Percentiles rank a stretch among this genome's conserved stretches.
Conservation (phyloP, 2,329 filamentous ascomycete genomes). For the Ceratocystiopsis sp. region DNA sequence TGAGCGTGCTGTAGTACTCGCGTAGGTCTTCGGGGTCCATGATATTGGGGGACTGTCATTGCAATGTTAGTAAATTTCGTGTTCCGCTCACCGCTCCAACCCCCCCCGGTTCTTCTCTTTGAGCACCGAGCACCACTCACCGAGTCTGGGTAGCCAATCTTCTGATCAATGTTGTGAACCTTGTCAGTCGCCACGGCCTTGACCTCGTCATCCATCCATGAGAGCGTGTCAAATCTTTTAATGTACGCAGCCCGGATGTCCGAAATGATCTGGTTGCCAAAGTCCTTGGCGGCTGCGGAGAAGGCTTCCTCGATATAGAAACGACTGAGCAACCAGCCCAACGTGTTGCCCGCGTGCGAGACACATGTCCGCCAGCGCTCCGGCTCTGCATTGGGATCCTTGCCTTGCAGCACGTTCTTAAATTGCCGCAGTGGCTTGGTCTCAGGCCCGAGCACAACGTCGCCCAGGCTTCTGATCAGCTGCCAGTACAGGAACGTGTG, state of each 20-base stretch:
- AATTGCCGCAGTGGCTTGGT: conserved; percentile 43
- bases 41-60: conserved; percentile 30
- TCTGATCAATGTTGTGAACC: conserved; percentile 48
- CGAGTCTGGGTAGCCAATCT: conserved; percentile 48
- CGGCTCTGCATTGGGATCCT: conserved; percentile 40
- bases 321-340: conserved; percentile 52
- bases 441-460: conserved; percentile 39
- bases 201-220: conserved; percentile 49
- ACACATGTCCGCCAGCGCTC: conserved; percentile 55
- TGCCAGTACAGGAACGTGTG: conserved; percentile 51
- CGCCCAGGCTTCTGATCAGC: conserved; percentile 33
- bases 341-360: conserved; percentile 21
- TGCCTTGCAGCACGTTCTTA: conserved; percentile 38
- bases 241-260: conserved; percentile 53
- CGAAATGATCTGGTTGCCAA: conserved; percentile 52
- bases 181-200: conserved; percentile 44
- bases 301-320: conserved; percentile 57
- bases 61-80: not conserved
- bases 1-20: conserved; percentile 37
- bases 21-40: conserved; percentile 37
- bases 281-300: conserved; percentile 45
- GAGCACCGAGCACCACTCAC: conserved; percentile 1
- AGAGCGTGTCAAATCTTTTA: conserved; percentile 35
- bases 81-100: no score
- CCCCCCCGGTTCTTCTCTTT: no score